Evolutionary conservation across 2,329 filamentous ascomycete species (phyloP).

Genomic region (Fusarium tjaetaba): DNA sequence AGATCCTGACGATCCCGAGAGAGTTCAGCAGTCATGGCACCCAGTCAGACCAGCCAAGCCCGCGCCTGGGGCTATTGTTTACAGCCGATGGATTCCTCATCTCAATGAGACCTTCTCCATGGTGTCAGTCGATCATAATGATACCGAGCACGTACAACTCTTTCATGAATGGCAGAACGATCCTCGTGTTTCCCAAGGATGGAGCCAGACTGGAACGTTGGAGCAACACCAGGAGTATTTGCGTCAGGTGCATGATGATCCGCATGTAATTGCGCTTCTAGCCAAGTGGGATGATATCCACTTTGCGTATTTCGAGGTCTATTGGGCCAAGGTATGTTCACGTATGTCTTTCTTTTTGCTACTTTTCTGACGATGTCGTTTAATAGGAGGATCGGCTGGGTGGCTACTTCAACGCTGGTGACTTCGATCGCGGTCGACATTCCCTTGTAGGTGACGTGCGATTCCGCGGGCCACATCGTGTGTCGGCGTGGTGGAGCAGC

Average conservation of each 20-base stretch:
- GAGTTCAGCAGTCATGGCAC: slow-evolving; percentile 68
- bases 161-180: slow-evolving; percentile 89
- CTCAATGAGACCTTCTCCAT: slow-evolving; percentile 81
- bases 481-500: slow-evolving; percentile 69
- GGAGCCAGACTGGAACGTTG: slow-evolving; percentile 81
- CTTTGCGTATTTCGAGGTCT: slow-evolving; percentile 84
- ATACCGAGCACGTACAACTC: slow-evolving; percentile 71
- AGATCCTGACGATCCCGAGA: slow-evolving; percentile 53
- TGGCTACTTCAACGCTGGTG: slow-evolving; percentile 63
- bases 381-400: slow-evolving; percentile 64
- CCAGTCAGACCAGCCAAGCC: slow-evolving; percentile 79
- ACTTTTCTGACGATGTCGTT: background rate
- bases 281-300: slow-evolving; percentile 75
- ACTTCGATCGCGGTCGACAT: slow-evolving; percentile 68
- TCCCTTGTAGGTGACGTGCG: slow-evolving; percentile 67
- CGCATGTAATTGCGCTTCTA: slow-evolving; percentile 75
- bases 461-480: slow-evolving; percentile 69
- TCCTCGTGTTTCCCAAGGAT: slow-evolving; percentile 80
- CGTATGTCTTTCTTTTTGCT: background rate
- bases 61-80: slow-evolving; percentile 73
- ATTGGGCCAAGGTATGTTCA: slow-evolving; percentile 71
- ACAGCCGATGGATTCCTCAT: slow-evolving; percentile 82
- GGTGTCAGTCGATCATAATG: slow-evolving; percentile 74
- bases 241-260: slow-evolving; percentile 73
- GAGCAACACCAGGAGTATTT: slow-evolving; percentile 80